Conservation (phyloP, 2,329 filamentous ascomycete species). For the Fusarium udum region DNA sequence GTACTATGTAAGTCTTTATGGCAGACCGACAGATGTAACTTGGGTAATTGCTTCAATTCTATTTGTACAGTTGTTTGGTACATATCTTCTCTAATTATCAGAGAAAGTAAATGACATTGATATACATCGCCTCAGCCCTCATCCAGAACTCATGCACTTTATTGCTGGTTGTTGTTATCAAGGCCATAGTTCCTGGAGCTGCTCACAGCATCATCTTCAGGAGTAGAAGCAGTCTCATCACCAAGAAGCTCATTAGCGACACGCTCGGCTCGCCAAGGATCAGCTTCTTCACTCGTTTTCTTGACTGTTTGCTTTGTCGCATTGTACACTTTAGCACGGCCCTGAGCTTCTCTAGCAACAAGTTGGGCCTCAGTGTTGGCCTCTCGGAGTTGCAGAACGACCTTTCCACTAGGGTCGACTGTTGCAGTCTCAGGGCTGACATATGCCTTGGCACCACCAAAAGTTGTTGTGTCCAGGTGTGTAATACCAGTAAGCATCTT, state of each 20-base stretch:
- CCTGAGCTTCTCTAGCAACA: slow-evolving; percentile 58
- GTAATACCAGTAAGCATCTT: slow-evolving; percentile 49
- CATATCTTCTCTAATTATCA: slow-evolving; percentile 33
- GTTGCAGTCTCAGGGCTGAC: slow-evolving; percentile 56
- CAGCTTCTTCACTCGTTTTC: neutral
- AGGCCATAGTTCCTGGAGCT: slow-evolving; percentile 54
- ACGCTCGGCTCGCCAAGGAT: slow-evolving; percentile 36
- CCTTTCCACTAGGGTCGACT: slow-evolving; percentile 60
- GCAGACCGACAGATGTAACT: neutral
- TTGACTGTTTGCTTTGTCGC: slow-evolving; percentile 32
- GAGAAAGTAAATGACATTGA: slow-evolving; percentile 36
- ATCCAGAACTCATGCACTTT: slow-evolving; percentile 13
- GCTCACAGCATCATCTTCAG: slow-evolving; percentile 59
- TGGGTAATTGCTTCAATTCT: slow-evolving; percentile 41
- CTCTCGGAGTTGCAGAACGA: slow-evolving; percentile 57
- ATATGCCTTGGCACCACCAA: slow-evolving; percentile 65
- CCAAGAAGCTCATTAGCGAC: slow-evolving; percentile 45
- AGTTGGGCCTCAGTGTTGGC: slow-evolving; percentile 51
- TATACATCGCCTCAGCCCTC: slow-evolving; percentile 35
- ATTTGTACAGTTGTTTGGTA: slow-evolving; percentile 48
- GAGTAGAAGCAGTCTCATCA: slow-evolving; percentile 2
- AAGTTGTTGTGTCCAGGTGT: slow-evolving; percentile 57
- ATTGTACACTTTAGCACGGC: slow-evolving; percentile 48
- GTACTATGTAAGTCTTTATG: neutral
- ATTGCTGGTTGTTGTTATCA: slow-evolving; percentile 34